phyloP scores from a whole-genome alignment of 495 filamentous ascomycete genomes.

The Echria macrotheca region DNA sequence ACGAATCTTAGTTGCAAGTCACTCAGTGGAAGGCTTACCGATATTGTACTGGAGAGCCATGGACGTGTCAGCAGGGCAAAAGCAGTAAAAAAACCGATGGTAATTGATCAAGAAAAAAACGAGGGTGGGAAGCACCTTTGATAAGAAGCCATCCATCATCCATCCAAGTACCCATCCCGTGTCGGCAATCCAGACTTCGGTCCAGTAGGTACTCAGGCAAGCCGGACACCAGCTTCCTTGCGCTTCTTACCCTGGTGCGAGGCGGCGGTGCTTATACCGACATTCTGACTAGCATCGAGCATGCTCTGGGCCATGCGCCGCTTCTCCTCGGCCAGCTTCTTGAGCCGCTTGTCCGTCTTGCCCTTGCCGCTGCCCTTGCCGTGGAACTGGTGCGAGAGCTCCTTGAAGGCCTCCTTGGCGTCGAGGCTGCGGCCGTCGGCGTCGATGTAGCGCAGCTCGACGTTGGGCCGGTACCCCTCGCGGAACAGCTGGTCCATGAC shows the following conservation, averaged over 20 bases:
- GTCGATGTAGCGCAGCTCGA: slow-evolving; percentile 86
- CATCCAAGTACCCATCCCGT: too few species aligned
- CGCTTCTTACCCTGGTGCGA: slow-evolving; percentile 75
- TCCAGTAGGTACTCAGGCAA: slow-evolving; percentile 46
- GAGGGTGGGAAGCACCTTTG: slow-evolving; percentile 7
- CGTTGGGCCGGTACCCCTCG: slow-evolving; percentile 79
- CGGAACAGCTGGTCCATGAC: slow-evolving; percentile 79
- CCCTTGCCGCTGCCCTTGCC: slow-evolving; percentile 95
- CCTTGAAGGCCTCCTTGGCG: slow-evolving; percentile 87
- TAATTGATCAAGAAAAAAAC: neutral
- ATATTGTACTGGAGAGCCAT: neutral
- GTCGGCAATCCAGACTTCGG: neutral
- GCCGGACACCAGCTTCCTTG: slow-evolving; percentile 79
- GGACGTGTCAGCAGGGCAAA: slow-evolving; percentile 1
- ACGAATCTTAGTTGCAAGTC: too few species aligned
- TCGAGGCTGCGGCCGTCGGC: slow-evolving; percentile 78
- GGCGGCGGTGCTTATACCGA: slow-evolving; percentile 75
- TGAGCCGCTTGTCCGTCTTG: slow-evolving; percentile 94
- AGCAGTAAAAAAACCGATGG: too few species aligned
- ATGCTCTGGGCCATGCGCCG: slow-evolving; percentile 73
- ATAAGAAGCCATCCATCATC: neutral
- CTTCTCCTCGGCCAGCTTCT: slow-evolving; percentile 97
- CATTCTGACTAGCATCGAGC: slow-evolving; percentile 74
- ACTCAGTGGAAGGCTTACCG: too few species aligned
- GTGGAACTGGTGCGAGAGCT: slow-evolving; percentile 95